Conservation (phyloP, 371 early-diverging fungal species). For the Syncephalis fuscata region DNA sequence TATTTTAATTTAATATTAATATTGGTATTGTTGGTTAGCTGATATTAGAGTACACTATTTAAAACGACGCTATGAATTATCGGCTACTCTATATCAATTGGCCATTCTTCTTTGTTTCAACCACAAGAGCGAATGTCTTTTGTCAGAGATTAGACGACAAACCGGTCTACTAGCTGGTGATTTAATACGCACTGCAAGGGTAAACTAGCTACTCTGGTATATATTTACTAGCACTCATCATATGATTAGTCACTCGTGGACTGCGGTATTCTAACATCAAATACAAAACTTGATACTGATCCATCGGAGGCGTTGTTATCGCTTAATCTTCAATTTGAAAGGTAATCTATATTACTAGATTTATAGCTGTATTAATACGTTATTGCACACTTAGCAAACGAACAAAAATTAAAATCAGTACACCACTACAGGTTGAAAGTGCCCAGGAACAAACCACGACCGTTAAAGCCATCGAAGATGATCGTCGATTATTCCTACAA, state of each 20-base stretch:
- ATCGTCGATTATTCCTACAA: conserved; percentile 62
- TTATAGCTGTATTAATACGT: not conserved
- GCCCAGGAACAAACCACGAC: conserved; percentile 54
- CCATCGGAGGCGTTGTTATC: not conserved
- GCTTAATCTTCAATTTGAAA: conserved; percentile 26
- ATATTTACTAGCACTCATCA: not conserved
- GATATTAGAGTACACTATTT: conserved; percentile 46
- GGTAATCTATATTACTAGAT: conserved; percentile 12
- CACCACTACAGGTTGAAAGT: conserved; percentile 35
- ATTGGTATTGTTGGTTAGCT: conserved; percentile 17
- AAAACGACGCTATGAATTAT: conserved; percentile 70
- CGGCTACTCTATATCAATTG: conserved; percentile 61
- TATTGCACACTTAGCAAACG: conserved; percentile 38
- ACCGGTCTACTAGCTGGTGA: conserved; percentile 27
- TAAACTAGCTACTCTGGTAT: conserved; percentile 3
- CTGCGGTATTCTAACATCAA: not conserved
- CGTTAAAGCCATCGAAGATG: conserved; percentile 61
- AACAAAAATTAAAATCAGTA: conserved; percentile 59
- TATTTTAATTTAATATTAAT: not conserved
- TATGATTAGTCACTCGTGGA: not conserved
- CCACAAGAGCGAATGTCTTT: conserved; percentile 13
- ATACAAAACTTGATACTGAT: not conserved
- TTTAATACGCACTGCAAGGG: conserved; percentile 33
- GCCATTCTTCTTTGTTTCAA: conserved; percentile 60
- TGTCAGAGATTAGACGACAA: conserved; percentile 14